Evolutionary conservation across 2,329 filamentous ascomycete species (phyloP).

Genomic region (Cladosporium sp.): DNA sequence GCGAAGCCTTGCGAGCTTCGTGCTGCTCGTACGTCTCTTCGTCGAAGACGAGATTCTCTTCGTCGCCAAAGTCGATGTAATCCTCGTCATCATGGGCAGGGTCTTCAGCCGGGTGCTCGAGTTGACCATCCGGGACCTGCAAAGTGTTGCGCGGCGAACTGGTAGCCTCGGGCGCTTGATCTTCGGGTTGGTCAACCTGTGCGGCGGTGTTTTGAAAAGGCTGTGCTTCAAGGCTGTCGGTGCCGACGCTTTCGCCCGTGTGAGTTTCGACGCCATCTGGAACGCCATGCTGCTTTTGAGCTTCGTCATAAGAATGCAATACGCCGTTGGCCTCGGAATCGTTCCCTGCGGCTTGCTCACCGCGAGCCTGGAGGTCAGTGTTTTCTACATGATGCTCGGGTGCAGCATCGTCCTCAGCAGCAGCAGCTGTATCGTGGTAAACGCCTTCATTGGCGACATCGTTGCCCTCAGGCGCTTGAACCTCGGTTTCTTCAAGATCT

Average conservation of each 20-base stretch:
- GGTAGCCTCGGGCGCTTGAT: not conserved
- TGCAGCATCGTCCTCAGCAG: not conserved
- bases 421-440: not conserved
- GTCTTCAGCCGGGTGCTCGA: not conserved
- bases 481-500: conserved; percentile 15
- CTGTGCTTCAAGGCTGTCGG: not conserved
- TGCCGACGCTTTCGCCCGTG: not conserved
- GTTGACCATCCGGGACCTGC: not conserved
- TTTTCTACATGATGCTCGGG: not conserved
- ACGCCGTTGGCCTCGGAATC: not conserved
- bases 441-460: not conserved
- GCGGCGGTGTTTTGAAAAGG: not conserved
- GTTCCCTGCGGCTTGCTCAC: not conserved
- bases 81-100: not conserved
- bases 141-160: not conserved
- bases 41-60: conserved; percentile 32
- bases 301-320: not conserved
- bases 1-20: conserved; percentile 23
- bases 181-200: not conserved
- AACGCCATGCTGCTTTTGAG: not conserved
- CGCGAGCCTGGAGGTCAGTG: not conserved
- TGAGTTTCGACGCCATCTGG: not conserved
- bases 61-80: conserved; percentile 17
- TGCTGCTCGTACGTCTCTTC: conserved; percentile 28
- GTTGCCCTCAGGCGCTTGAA: not conserved